Evolutionary conservation across 2,329 filamentous ascomycete genomes (phyloP).

Genomic region (Phoma sp.): DNA sequence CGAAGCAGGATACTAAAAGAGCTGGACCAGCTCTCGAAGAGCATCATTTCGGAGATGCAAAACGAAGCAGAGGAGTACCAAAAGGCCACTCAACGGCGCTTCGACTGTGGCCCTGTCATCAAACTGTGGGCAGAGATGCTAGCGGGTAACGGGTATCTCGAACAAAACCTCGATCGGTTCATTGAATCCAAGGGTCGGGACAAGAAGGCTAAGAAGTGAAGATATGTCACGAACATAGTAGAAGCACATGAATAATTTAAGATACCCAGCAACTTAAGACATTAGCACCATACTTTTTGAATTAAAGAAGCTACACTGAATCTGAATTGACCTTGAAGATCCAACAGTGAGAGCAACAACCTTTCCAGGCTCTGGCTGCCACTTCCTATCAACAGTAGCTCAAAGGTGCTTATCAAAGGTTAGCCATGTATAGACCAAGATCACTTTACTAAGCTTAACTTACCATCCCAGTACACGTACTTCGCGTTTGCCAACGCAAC

Average conservation of each 20-base stretch:
- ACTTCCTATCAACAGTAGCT: too few species aligned
- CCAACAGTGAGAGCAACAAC: too few species aligned
- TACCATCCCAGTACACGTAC: neutral
- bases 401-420: too few species aligned
- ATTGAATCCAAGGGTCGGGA: slow-evolving; percentile 4
- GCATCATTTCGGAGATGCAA: slow-evolving; percentile 59
- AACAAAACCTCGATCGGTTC: slow-evolving; percentile 35
- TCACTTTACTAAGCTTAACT: too few species aligned
- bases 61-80: slow-evolving; percentile 58
- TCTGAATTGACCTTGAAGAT: too few species aligned
- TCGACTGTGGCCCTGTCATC: slow-evolving; percentile 74
- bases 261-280: neutral
- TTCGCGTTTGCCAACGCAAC: neutral
- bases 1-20: slow-evolving; percentile 23
- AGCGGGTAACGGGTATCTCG: slow-evolving; percentile 69
- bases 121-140: slow-evolving; percentile 74
- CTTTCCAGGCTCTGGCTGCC: too few species aligned
- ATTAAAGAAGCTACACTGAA: too few species aligned
- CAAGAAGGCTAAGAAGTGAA: slow-evolving; percentile 6
- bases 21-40: slow-evolving; percentile 39
- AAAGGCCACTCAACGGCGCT: slow-evolving; percentile 63
- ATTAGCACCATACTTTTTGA: too few species aligned
- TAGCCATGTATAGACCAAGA: too few species aligned
- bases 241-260: neutral
- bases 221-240: neutral